These are phyloP conservation scores for Ceratocystis eucalypticola DNA, from an alignment of 2,329 filamentous ascomycete species.

Conservation along the genomic window DNA sequence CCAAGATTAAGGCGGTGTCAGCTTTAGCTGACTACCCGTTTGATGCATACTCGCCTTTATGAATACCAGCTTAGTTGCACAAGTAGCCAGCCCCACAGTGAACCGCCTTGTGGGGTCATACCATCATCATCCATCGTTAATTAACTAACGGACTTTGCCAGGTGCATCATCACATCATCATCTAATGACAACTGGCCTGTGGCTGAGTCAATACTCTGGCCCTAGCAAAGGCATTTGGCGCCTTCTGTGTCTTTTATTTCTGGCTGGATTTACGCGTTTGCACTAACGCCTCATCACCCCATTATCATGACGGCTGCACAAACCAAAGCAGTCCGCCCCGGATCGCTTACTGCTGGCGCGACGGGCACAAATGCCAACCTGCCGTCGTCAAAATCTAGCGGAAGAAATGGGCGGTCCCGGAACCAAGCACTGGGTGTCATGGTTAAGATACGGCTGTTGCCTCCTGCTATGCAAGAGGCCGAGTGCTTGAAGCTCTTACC, in stretches of 20 bases:
- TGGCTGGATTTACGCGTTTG: background rate
- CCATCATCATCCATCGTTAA: background rate
- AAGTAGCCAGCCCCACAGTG: background rate
- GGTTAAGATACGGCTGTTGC: constrained; percentile 68
- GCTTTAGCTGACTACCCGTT: background rate
- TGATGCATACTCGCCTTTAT: background rate
- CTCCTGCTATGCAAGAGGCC: constrained; percentile 66
- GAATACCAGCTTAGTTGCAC: background rate
- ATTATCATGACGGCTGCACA: constrained; percentile 9
- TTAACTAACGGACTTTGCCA: background rate
- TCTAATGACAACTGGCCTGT: background rate
- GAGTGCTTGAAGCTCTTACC: constrained; percentile 66
- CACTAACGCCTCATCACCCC: too few relatives aligned
- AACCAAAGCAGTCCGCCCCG: constrained; percentile 1
- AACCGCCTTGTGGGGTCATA: background rate
- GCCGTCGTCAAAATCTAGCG: background rate
- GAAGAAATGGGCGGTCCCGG: constrained; percentile 2
- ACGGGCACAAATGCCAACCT: background rate
- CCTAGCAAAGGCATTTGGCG: background rate
- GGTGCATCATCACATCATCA: background rate
- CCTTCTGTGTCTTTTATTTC: background rate
- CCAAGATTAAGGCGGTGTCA: background rate
- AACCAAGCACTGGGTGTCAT: constrained; percentile 51
- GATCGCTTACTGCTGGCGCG: background rate
- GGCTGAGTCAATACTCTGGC: background rate